Percentiles rank a stretch among this genome's conserved stretches.
Evolutionary conservation across 164 flowering plant genomes (phyloP).

Genomic region (Protea cynaroides): DNA sequence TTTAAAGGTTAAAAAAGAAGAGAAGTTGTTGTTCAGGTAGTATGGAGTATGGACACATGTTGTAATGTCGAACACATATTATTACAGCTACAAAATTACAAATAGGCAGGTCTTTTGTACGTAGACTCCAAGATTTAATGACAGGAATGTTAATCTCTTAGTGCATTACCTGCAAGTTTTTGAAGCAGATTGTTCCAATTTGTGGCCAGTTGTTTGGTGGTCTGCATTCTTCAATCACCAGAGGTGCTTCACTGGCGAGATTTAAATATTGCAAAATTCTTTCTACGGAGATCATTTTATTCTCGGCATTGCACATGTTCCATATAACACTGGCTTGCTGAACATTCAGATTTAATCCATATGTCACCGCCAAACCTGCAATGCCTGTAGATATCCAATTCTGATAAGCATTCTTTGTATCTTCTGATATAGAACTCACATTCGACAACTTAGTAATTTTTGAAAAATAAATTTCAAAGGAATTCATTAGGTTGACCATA

Average conservation of each 20-base stretch:
- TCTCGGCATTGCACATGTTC: slow-evolving; percentile 95
- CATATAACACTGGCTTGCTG: slow-evolving; percentile 87
- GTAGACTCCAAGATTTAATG: background rate
- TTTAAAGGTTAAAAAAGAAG: no score
- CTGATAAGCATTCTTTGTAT: slow-evolving; percentile 4
- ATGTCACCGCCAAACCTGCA: slow-evolving; percentile 96
- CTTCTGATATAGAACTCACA: background rate
- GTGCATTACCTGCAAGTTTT: slow-evolving; percentile 56
- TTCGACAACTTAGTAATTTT: background rate
- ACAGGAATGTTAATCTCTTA: no score
- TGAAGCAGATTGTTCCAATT: slow-evolving; percentile 63
- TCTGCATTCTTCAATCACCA: slow-evolving; percentile 56
- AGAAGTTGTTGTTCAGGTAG: no score
- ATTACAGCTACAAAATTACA: no score
- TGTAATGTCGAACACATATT: no score
- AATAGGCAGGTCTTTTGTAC: no score
- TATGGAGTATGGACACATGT: no score
- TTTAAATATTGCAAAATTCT: slow-evolving; percentile 86
- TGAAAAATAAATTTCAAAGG: background rate
- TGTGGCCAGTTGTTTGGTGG: slow-evolving; percentile 81
- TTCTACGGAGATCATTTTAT: slow-evolving; percentile 94
- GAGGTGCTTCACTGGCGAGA: slow-evolving; percentile 72
- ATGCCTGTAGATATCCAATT: slow-evolving; percentile 50
- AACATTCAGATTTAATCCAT: slow-evolving; percentile 82
- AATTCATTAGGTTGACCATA: slow-evolving; percentile 3